A percentile compares a stretch with the other conserved stretches of the same genome.
Evolutionary conservation across 106 monocot species (phyloP).

Genomic region (Vanilla planifolia): DNA sequence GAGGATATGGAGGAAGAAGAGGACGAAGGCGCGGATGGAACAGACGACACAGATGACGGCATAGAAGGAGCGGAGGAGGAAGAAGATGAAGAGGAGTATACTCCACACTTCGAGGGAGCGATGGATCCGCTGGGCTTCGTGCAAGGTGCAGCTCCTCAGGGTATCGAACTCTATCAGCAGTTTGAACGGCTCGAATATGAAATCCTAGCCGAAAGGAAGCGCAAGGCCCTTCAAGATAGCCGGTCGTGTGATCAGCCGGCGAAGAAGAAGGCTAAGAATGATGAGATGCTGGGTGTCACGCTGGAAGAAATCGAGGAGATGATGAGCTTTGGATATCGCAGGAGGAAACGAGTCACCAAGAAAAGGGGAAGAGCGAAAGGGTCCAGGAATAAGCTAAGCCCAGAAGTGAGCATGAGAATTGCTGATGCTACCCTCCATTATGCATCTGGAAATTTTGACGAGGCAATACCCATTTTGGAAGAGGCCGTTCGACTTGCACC

Average conservation of each 20-base stretch:
- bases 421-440: conserved; percentile 86
- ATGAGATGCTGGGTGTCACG: conserved; percentile 59
- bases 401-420: conserved; percentile 66
- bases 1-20: conserved; percentile 10
- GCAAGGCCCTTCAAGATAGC: conserved; percentile 37
- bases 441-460: conserved; percentile 58
- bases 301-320: conserved; percentile 79
- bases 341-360: conserved; percentile 41
- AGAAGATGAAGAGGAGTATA: conserved; percentile 35
- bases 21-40: conserved; percentile 6
- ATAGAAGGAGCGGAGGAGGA: conserved; percentile 35
- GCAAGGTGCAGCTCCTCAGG: conserved; percentile 18
- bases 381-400: conserved; percentile 54
- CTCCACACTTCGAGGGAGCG: conserved; percentile 32
- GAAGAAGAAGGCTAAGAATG: conserved; percentile 41
- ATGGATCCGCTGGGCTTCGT: conserved; percentile 44
- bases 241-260: background rate
- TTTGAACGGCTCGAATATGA: conserved; percentile 65
- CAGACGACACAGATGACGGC: conserved; percentile 15
- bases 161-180: conserved; percentile 41
- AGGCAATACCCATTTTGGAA: conserved; percentile 41
- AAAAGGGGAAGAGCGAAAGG: conserved; percentile 80
- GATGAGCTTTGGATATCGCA: conserved; percentile 60
- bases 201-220: conserved; percentile 66
- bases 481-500: conserved; percentile 79